phyloP scores from a whole-genome alignment of 176 grass and related monocot species.

The Eleusine indica region DNA sequence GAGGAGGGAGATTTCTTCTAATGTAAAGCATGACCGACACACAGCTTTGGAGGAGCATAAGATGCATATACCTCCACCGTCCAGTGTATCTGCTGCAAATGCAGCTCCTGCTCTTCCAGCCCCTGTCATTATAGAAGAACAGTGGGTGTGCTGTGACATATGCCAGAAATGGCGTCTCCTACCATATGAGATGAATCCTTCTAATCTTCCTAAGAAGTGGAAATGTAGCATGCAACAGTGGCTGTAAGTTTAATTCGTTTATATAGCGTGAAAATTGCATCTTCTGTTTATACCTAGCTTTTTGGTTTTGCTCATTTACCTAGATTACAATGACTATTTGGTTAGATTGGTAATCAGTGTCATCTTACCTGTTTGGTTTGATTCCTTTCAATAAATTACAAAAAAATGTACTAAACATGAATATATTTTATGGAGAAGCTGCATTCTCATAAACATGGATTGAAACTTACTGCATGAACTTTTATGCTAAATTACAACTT shows the following conservation, averaged over 20 bases:
- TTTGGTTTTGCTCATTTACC: constrained; percentile 10
- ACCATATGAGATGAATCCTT: constrained; percentile 74
- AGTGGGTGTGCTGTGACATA: constrained; percentile 97
- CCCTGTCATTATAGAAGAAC: constrained; percentile 76
- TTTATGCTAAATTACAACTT: not conserved
- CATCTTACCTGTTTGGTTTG: constrained; percentile 18
- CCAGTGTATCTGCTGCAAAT: constrained; percentile 51
- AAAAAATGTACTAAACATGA: not conserved
- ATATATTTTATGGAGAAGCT: not conserved
- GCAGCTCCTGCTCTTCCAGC: constrained; percentile 46
- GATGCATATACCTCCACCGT: constrained; percentile 54
- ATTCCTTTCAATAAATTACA: constrained; percentile 29
- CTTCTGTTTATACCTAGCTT: constrained; percentile 3
- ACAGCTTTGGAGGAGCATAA: constrained; percentile 46
- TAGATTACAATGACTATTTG: constrained; percentile 22
- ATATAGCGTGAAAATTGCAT: not conserved
- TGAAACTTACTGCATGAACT: not conserved
- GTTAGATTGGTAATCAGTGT: constrained; percentile 10
- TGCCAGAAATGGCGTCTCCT: constrained; percentile 95
- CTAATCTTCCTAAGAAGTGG: constrained; percentile 81
- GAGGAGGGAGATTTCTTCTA: constrained; percentile 57
- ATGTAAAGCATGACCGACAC: constrained; percentile 54
- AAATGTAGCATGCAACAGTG: constrained; percentile 87
- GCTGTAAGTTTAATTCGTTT: constrained; percentile 80
- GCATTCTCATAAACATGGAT: not conserved